phyloP scores from a whole-genome alignment of 352 stramenopile species.

The Phytopythium helicoides region DNA sequence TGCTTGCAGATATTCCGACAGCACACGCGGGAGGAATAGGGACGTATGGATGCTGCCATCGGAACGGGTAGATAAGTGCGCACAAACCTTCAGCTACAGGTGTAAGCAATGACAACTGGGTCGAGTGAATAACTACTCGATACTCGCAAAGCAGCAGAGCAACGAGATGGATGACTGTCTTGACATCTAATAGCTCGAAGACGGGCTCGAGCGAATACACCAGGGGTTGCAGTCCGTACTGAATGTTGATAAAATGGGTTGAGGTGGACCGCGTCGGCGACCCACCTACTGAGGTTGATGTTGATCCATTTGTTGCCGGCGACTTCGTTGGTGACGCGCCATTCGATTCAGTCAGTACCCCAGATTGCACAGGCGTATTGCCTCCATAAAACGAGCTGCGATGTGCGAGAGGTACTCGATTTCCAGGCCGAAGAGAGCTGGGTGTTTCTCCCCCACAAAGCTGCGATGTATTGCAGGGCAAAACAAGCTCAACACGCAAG shows the following conservation, averaged over 20 bases:
- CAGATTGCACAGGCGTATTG: too few relatives aligned
- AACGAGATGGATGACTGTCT: slow-evolving; percentile 66
- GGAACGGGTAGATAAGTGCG: slow-evolving; percentile 81
- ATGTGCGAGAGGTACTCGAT: background rate
- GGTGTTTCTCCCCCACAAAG: slow-evolving; percentile 26
- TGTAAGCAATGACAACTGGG: slow-evolving; percentile 69
- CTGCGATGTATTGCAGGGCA: slow-evolving; percentile 59
- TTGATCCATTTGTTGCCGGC: background rate
- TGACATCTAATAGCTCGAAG: slow-evolving; percentile 75
- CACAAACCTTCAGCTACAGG: slow-evolving; percentile 73
- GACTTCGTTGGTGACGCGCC: slow-evolving; percentile 1
- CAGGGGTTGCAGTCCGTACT: slow-evolving; percentile 57
- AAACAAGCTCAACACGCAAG: slow-evolving; percentile 33
- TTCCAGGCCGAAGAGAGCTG: slow-evolving; percentile 8
- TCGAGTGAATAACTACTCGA: slow-evolving; percentile 74
- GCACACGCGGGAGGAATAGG: slow-evolving; percentile 73
- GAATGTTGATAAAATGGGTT: slow-evolving; percentile 44
- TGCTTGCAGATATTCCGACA: slow-evolving; percentile 84
- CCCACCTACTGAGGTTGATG: slow-evolving; percentile 9
- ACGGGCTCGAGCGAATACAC: slow-evolving; percentile 68
- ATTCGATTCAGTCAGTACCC: too few relatives aligned
- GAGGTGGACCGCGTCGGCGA: slow-evolving; percentile 43
- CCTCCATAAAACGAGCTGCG: slow-evolving; percentile 13
- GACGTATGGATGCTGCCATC: slow-evolving; percentile 85
- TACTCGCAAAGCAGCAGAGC: slow-evolving; percentile 76